These are phyloP conservation scores for Chaetomiaceae sp. DNA, from an alignment of 2,329 filamentous ascomycete species.

Conservation along the genomic window DNA sequence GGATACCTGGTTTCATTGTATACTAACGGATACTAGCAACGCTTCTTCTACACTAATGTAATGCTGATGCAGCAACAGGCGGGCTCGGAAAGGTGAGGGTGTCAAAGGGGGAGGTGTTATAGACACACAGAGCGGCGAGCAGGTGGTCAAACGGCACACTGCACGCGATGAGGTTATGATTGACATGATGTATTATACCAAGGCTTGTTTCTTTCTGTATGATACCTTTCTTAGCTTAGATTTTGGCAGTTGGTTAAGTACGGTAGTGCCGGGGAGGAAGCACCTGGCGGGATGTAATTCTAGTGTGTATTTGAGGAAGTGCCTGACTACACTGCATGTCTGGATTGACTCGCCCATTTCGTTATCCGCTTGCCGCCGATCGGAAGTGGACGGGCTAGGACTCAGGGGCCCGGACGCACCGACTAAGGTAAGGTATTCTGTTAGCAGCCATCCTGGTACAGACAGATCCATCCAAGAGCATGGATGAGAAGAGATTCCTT, in stretches of 20 bases:
- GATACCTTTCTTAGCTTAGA: constrained; percentile 9
- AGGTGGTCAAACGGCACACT: constrained; percentile 13
- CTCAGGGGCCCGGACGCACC: too few relatives aligned
- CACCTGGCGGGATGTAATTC: constrained; percentile 5
- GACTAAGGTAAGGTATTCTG: too few relatives aligned
- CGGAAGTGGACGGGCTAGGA: too few relatives aligned
- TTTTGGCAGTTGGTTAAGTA: too few relatives aligned
- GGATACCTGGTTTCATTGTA: constrained; percentile 9
- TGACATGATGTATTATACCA: constrained; percentile 8
- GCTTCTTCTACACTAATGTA: constrained; percentile 17
- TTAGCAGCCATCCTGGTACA: too few relatives aligned
- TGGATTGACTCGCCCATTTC: too few relatives aligned
- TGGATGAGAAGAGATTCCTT: too few relatives aligned
- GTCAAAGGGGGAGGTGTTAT: background rate
- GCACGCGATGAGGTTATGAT: constrained; percentile 10
- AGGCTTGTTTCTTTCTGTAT: constrained; percentile 2
- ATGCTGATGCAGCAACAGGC: constrained; percentile 4
- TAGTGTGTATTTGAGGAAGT: constrained; percentile 3
- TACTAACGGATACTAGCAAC: constrained; percentile 13
- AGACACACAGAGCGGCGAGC: background rate
- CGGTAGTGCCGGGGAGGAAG: background rate
- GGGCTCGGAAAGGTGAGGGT: background rate
- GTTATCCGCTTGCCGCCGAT: too few relatives aligned
- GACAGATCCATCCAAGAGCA: too few relatives aligned
- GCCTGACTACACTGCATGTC: too few relatives aligned